A percentile compares a stretch with the other conserved stretches of the same genome.
These are phyloP conservation scores for Gautieria morchelliformis DNA, from an alignment of 768 basidiomycete genomes.

Conservation along the genomic window DNA sequence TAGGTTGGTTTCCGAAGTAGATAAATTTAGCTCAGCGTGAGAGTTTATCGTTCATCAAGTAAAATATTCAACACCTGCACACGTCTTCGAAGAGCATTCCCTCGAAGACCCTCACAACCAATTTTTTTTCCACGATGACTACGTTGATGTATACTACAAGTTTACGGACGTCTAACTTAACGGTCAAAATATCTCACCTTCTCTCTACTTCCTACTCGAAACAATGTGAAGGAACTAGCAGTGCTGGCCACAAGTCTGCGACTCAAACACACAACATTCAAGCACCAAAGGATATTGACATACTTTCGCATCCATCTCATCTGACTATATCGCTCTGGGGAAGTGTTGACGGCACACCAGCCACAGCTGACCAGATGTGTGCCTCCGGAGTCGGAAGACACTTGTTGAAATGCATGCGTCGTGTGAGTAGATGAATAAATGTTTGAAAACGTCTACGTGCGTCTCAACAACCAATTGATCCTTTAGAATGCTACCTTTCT, in stretches of 20 bases:
- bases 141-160: not conserved
- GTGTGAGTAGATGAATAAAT: not conserved
- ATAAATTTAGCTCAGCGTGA: no score
- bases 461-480: not conserved
- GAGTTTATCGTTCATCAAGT: no score
- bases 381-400: constrained; percentile 3
- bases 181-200: not conserved
- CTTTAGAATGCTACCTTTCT: constrained; percentile 49
- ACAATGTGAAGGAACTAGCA: not conserved
- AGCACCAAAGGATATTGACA: not conserved
- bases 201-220: not conserved
- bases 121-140: not conserved
- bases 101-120: not conserved
- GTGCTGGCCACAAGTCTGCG: not conserved
- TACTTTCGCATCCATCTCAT: not conserved
- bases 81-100: no score
- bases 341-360: constrained; percentile 1
- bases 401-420: constrained; percentile 4
- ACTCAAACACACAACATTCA: not conserved
- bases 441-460: no score
- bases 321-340: constrained; percentile 1
- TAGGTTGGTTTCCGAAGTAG: no score
- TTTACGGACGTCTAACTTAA: not conserved
- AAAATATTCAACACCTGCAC: no score
- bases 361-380: not conserved